phyloP scores from a whole-genome alignment of 805 yeast species.

The Spathaspora sp. region DNA sequence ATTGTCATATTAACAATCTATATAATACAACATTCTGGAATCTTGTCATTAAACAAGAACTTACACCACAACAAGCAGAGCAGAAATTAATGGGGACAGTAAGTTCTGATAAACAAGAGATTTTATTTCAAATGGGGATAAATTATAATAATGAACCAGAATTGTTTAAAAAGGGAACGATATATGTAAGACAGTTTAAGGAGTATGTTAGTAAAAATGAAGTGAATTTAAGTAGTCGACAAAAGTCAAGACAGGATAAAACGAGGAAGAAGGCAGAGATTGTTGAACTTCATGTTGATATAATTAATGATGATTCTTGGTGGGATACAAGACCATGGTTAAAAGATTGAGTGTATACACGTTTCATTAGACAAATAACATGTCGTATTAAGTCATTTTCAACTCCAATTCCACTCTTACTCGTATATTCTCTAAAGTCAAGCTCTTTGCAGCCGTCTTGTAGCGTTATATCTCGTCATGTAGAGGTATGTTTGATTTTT shows the following conservation, averaged over 20 bases:
- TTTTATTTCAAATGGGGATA: conserved; percentile 75
- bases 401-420: too few species aligned
- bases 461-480: too few species aligned
- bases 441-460: too few species aligned
- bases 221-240: conserved; percentile 30
- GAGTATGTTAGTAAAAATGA: conserved; percentile 10
- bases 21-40: conserved; percentile 94
- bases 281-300: conserved; percentile 49
- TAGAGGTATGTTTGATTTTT: too few species aligned
- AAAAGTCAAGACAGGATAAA: conserved; percentile 48
- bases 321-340: conserved; percentile 51
- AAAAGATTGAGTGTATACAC: conserved; percentile 6
- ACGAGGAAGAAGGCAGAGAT: conserved; percentile 46
- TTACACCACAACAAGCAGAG: conserved; percentile 81
- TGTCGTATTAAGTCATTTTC: too few species aligned
- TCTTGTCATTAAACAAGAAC: conserved; percentile 53
- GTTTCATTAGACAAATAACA: too few species aligned
- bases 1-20: conserved; percentile 91
- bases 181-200: conserved; percentile 49
- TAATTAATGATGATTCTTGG: conserved; percentile 56
- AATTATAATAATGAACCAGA: conserved; percentile 92
- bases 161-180: conserved; percentile 81
- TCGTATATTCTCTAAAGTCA: too few species aligned
- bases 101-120: conserved; percentile 83
- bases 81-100: conserved; percentile 70